A percentile compares a stretch with the other conserved stretches of the same genome.
Conservation (phyloP, 805 yeast species). For the Wickerhamomyces strasburgensis region DNA sequence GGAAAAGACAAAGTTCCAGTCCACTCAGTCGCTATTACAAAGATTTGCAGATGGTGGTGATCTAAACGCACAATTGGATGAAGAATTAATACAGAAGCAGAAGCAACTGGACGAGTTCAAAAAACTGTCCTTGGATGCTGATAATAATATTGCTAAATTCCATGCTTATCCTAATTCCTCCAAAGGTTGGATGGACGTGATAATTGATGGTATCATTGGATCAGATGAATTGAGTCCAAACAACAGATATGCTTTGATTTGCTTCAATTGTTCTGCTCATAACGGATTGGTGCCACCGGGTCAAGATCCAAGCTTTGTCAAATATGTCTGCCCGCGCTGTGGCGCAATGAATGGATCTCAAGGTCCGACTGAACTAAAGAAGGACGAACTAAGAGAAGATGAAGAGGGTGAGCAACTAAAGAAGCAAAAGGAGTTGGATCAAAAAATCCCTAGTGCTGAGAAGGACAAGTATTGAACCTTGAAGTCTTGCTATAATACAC, state of each 20-base stretch:
- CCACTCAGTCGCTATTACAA: slow-evolving; percentile 67
- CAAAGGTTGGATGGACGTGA: slow-evolving; percentile 28
- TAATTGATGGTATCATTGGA: slow-evolving; percentile 45
- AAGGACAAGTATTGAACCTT: too few species aligned
- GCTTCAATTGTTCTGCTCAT: slow-evolving; percentile 59
- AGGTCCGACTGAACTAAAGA: too few species aligned
- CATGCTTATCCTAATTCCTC: too few species aligned
- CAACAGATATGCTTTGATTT: slow-evolving; percentile 65
- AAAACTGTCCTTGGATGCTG: slow-evolving; percentile 27
- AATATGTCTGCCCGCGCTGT: slow-evolving; percentile 64
- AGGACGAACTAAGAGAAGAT: too few species aligned
- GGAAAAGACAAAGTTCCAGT: slow-evolving; percentile 65
- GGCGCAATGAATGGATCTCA: slow-evolving; percentile 40
- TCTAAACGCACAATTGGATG: slow-evolving; percentile 37
- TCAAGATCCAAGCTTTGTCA: slow-evolving; percentile 42
- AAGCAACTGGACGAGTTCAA: slow-evolving; percentile 32
- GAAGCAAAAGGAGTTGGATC: too few species aligned
- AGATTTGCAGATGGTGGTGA: slow-evolving; percentile 56
- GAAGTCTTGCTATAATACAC: too few species aligned
- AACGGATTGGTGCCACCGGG: slow-evolving; percentile 83
- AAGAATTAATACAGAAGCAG: slow-evolving; percentile 36
- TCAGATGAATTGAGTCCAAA: slow-evolving; percentile 60
- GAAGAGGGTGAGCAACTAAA: too few species aligned
- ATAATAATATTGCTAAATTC: not conserved
- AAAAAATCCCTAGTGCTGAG: too few species aligned